Conservation (phyloP, 768 basidiomycete genomes). For the Boletus fagicola region DNA sequence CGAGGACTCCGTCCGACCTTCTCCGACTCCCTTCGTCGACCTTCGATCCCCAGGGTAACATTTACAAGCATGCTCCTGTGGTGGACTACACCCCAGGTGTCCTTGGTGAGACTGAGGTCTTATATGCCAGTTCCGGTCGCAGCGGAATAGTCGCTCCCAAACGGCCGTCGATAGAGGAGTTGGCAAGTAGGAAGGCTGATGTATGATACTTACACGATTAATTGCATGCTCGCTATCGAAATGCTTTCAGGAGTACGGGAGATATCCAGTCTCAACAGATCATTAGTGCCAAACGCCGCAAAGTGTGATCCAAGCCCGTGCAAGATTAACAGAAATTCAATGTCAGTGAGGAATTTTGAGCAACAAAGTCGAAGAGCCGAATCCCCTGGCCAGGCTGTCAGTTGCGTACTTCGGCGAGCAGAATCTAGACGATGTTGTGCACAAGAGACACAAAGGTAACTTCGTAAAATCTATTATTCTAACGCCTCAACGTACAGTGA, state of each 20-base stretch:
- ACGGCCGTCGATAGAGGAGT: constrained; percentile 28
- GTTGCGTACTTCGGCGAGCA: neutral
- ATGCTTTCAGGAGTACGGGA: neutral
- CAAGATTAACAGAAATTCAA: neutral
- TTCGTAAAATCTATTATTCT: neutral
- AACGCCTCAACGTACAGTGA: neutral
- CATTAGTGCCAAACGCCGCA: neutral
- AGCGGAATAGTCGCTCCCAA: constrained; percentile 39
- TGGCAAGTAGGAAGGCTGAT: constrained; percentile 18
- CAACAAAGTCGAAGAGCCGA: neutral
- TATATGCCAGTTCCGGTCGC: constrained; percentile 67
- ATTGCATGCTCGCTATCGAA: constrained; percentile 24
- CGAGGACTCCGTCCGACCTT: constrained; percentile 65
- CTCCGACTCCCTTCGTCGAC: constrained; percentile 73
- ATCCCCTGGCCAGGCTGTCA: too few species aligned
- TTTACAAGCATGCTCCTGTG: constrained; percentile 49
- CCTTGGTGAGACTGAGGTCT: constrained; percentile 60
- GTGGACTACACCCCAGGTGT: constrained; percentile 51
- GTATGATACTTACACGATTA: constrained; percentile 31
- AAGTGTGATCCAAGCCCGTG: neutral
- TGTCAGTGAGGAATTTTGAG: neutral
- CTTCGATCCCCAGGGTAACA: constrained; percentile 58
- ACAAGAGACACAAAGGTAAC: neutral
- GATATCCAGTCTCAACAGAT: neutral
- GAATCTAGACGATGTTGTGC: neutral